Conservation (phyloP, 1,284 basidiomycete species). For the Omphalotus olearius region DNA sequence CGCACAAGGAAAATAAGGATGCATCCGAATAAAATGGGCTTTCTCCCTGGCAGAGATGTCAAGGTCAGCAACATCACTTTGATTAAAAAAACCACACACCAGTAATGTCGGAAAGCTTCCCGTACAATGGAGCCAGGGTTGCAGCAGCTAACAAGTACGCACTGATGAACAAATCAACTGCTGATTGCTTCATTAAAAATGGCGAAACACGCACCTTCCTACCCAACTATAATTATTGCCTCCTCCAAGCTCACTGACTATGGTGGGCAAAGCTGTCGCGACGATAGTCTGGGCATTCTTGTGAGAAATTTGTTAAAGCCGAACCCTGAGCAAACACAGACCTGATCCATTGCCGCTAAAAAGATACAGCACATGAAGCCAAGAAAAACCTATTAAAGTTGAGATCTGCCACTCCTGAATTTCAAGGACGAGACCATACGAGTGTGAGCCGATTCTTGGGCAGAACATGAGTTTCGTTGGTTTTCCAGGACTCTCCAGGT, state of each 20-base stretch:
- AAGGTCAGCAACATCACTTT: not conserved
- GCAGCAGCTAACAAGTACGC: slow-evolving; percentile 72
- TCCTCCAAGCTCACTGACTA: slow-evolving; percentile 64
- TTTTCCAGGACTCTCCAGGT: slow-evolving; percentile 51
- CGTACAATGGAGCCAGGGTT: slow-evolving; percentile 69
- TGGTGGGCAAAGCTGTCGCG: slow-evolving; percentile 78
- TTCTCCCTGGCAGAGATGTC: slow-evolving; percentile 47
- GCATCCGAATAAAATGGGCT: slow-evolving; percentile 67
- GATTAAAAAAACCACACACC: slow-evolving; percentile 28
- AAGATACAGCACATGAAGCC: slow-evolving; percentile 55
- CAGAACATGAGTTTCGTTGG: slow-evolving; percentile 45
- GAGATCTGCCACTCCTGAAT: not conserved
- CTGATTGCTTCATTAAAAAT: not conserved
- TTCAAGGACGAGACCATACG: slow-evolving; percentile 24
- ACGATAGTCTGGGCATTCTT: slow-evolving; percentile 56
- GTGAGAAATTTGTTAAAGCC: not conserved
- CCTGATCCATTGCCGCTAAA: slow-evolving; percentile 58
- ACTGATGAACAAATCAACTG: slow-evolving; percentile 28
- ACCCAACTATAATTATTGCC: slow-evolving; percentile 74
- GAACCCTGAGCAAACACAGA: slow-evolving; percentile 17
- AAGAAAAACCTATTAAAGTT: slow-evolving; percentile 43
- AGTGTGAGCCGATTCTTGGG: slow-evolving; percentile 51
- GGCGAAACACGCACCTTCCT: slow-evolving; percentile 49
- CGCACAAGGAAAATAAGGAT: slow-evolving; percentile 70
- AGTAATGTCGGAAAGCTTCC: slow-evolving; percentile 46